Base-by-base conservation (phyloP, 2,329 filamentous ascomycete genomes). In the Didymosphaeria variabile region DNA sequence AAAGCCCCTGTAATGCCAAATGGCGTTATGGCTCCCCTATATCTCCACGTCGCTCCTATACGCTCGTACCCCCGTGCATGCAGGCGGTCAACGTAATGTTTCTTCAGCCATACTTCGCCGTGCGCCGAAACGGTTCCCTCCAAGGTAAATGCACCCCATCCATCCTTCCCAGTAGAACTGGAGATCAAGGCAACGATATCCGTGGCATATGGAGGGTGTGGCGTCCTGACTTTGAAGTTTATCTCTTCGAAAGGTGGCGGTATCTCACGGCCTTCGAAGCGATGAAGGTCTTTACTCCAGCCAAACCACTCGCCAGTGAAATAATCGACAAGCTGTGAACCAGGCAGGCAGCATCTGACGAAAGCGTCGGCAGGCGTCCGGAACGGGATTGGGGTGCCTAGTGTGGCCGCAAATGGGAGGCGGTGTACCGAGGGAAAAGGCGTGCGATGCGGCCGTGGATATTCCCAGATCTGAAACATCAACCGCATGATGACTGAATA, bases 221-320 rank as follows among this genome's bases (percentile, higher is more conserved):
- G 29, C 8, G n/a, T n/a, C 12, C 42, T 40, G 8, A 47, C n/a
- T 23, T n/a, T 32, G 21, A 56, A 44, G 21, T 56, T 29, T 17
- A 56, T 56, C 5, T 17, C 19, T 29, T 47, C 13, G 42, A 56
- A 6, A 21, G 21, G 52, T 5, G 29, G 40, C 7, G 23, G 23
- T 8, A 45, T 13, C 2, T 47, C 6, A 7, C 1, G 19, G 23
- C 10, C 17, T 13, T 47, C 32, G 15, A 17, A 3, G 3, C 40
- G 17, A 1, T 10, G 17, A 8, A 29, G 17, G 12, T 36, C 26
- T 5, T 12, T 34, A 29, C 42, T 47, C 40, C 40, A 36, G 5
- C 53, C 53, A 13, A 31, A 15, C 53, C 53, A 56, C 17, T 46
- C 53, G 9, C 53, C 53, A n/a, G 53, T 47, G 17, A 56, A n/a